Evolutionary conservation across 2,329 filamentous ascomycete genomes (phyloP).

Genomic region (Tolypocladium pustulatum): DNA sequence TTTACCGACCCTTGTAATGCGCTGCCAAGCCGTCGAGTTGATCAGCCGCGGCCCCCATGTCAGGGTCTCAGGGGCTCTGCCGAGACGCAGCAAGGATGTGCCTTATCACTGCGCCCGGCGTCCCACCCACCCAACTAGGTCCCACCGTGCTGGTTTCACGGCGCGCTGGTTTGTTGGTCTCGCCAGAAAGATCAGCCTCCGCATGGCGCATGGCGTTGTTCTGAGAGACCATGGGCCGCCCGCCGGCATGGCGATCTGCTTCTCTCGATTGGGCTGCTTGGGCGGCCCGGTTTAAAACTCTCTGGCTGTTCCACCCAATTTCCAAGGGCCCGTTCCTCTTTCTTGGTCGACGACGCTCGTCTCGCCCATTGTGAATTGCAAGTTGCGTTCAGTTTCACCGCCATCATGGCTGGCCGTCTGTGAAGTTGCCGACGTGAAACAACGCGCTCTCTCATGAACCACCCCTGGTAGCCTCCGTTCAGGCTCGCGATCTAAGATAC

Average conservation of each 20-base stretch:
- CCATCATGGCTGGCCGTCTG: not conserved
- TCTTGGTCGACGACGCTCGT: not conserved
- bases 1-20: not conserved
- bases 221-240: not conserved
- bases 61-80: not conserved
- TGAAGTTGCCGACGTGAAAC: not conserved
- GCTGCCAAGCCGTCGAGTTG: not conserved
- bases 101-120: not conserved
- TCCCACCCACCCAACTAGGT: not conserved
- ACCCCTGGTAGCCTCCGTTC: not conserved
- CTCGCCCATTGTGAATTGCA: not conserved
- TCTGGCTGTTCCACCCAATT: not conserved
- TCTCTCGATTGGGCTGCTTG: not conserved
- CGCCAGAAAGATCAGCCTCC: not conserved
- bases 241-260: not conserved
- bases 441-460: not conserved
- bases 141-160: conserved; percentile 4
- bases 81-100: conserved; percentile 2
- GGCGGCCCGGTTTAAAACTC: not conserved
- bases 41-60: not conserved
- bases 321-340: not conserved
- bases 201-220: not conserved
- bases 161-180: conserved; percentile 1
- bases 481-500: not conserved
- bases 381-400: not conserved